Conservation (phyloP, 441 rosid genomes). For the Adansonia rubrostipa region DNA sequence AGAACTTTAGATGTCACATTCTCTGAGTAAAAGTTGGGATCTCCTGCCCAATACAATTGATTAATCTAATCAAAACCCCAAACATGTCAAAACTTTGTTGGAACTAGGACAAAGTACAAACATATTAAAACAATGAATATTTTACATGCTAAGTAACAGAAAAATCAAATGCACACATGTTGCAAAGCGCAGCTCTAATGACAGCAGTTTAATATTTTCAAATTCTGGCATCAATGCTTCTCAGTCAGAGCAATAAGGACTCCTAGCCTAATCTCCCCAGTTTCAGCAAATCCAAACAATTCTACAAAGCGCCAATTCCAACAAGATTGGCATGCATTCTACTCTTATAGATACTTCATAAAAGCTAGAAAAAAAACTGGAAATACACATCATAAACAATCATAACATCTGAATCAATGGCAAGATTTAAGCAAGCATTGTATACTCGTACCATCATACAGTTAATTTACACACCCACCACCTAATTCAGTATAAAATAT, state of each 20-base stretch:
- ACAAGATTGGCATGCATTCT: neutral
- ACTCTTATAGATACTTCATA: neutral
- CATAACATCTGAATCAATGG: neutral
- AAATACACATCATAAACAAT: neutral
- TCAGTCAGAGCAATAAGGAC: neutral
- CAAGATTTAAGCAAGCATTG: neutral
- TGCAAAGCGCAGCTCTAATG: neutral
- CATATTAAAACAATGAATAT: neutral
- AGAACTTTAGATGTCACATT: neutral
- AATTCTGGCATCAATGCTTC: neutral
- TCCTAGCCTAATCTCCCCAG: neutral
- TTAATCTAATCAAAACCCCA: neutral
- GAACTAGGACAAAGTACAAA: neutral
- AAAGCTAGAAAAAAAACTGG: neutral
- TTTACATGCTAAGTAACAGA: constrained; percentile 9
- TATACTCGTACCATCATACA: neutral
- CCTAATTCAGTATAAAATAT: neutral
- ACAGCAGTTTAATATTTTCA: neutral
- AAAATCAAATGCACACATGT: neutral
- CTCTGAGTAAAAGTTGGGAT: constrained; percentile 16
- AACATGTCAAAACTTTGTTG: constrained; percentile 7
- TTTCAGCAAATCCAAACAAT: neutral
- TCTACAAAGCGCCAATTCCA: neutral
- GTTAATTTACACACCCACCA: neutral
- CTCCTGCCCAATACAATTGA: neutral